These are phyloP conservation scores for Fraxinus floribunda DNA, from an alignment of 305 asterid genomes.

Conservation along the genomic window DNA sequence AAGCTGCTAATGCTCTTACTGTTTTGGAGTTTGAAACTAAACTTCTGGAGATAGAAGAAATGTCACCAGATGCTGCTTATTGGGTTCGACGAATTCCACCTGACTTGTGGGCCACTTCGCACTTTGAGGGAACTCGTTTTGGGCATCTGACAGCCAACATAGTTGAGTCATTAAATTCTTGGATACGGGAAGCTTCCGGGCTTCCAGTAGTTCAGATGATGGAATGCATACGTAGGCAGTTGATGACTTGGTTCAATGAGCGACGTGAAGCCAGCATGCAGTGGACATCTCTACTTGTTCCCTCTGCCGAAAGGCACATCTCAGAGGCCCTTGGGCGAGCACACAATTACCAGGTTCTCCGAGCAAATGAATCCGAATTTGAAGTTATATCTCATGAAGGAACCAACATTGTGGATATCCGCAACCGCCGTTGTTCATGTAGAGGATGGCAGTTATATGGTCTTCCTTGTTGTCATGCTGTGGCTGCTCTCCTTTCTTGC, in stretches of 20 bases:
- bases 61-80: slow-evolving; percentile 59
- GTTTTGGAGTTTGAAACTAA: slow-evolving; percentile 43
- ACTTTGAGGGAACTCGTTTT: slow-evolving; percentile 55
- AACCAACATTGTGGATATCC: slow-evolving; percentile 46
- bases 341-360: slow-evolving; percentile 51
- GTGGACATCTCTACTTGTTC: slow-evolving; percentile 64
- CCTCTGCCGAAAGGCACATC: slow-evolving; percentile 58
- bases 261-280: slow-evolving; percentile 64
- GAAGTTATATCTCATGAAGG: slow-evolving; percentile 66
- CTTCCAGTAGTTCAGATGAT: slow-evolving; percentile 73
- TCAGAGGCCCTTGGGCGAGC: slow-evolving; percentile 62
- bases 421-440: slow-evolving; percentile 56
- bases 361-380: slow-evolving; percentile 57
- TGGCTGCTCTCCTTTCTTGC: slow-evolving; percentile 69
- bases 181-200: slow-evolving; percentile 65
- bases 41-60: slow-evolving; percentile 47
- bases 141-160: slow-evolving; percentile 58
- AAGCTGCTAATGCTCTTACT: slow-evolving; percentile 64
- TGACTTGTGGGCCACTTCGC: slow-evolving; percentile 59
- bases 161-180: slow-evolving; percentile 46
- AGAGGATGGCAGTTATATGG: slow-evolving; percentile 65
- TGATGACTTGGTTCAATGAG: slow-evolving; percentile 73
- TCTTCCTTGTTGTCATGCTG: slow-evolving; percentile 70
- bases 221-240: slow-evolving; percentile 66
- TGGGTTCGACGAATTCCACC: slow-evolving; percentile 56